Evolutionary conservation across 768 basidiomycete genomes (phyloP).

Genomic region (Mycena galopus): DNA sequence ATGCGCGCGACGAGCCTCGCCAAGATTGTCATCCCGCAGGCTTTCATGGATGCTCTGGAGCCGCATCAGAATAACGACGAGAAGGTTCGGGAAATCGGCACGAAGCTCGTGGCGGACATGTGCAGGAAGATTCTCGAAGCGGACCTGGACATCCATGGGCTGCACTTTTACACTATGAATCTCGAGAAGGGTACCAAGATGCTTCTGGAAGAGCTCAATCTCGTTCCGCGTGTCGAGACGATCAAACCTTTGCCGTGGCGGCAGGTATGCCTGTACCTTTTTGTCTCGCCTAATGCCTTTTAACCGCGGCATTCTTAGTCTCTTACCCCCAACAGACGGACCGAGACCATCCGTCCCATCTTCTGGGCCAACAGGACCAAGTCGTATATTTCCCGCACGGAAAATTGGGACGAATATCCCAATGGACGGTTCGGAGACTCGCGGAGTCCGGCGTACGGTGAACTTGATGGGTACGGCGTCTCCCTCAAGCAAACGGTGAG

Average conservation of each 20-base stretch:
- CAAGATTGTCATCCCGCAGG: slow-evolving; percentile 82
- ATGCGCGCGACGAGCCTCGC: slow-evolving; percentile 84
- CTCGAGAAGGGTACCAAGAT: slow-evolving; percentile 95
- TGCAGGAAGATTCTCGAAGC: slow-evolving; percentile 87
- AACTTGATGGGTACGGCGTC: slow-evolving; percentile 96
- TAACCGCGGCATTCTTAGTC: slow-evolving; percentile 61
- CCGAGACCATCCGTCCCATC: slow-evolving; percentile 95
- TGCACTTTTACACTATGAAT: slow-evolving; percentile 99
- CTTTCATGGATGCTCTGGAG: slow-evolving; percentile 81
- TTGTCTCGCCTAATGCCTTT: background rate
- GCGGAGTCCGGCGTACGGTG: slow-evolving; percentile 97
- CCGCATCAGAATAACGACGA: slow-evolving; percentile 94
- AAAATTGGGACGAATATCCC: slow-evolving; percentile 99
- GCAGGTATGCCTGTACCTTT: slow-evolving; percentile 68
- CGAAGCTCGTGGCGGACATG: slow-evolving; percentile 95
- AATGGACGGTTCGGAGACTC: slow-evolving; percentile 99
- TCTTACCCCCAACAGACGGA: slow-evolving; percentile 91
- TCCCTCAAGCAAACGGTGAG: slow-evolving; percentile 90
- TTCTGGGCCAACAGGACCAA: slow-evolving; percentile 99
- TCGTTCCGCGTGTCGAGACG: slow-evolving; percentile 90
- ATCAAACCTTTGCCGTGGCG: slow-evolving; percentile 98
- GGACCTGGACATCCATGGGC: slow-evolving; percentile 85
- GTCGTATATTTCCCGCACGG: slow-evolving; percentile 95
- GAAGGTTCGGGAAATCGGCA: slow-evolving; percentile 92
- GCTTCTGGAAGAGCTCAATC: slow-evolving; percentile 91